Evolutionary conservation across 2,329 filamentous ascomycete species (phyloP), one percentile per base, ranked within the genome.

Genomic region (Cercospora sp.): DNA sequence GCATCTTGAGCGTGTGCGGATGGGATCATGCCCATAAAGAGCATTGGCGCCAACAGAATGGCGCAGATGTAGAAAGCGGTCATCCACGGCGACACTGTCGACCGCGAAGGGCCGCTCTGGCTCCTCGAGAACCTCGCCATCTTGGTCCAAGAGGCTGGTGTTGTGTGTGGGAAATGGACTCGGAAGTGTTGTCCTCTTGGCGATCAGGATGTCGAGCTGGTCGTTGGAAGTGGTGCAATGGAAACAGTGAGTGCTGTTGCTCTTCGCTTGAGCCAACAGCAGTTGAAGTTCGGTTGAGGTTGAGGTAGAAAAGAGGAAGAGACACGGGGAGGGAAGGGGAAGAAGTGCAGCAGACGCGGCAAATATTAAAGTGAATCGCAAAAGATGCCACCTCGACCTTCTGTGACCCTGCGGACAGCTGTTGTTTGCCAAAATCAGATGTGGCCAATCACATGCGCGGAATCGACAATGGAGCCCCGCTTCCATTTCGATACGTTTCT

Each of bases 41-140:
- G 91, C 79, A 97, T 86, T 75, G 94, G 93, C 73, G 91, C 87
- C 77, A 89, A 89, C 77, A 99, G 92, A 74, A 98, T 88, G 73
- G 97, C 88, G 80, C 93, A 88, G 77, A 97, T 90, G 86, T 97
- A 97, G 84, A 94, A 90, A 82, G 97, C 85, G 80, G 95, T 88
- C 84, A 88, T 93, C 93, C 87, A 97, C 63, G 77, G 71, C 55
- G 76, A 77, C 45, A 74, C 70, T 32, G 71, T 57, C 34, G 72
- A 65, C 70, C 72, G 69, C 67, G 72, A 66, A 32, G 73, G 68
- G 65, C 70, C 69, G 68, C 70, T 73, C 70, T 74, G 76, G 68
- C 77, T 75, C 65, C 76, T 71, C 51, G 76, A 77, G 71, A 76
- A 77, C 71, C 77, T 69, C 72, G 75, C 77, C 77, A 78, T 78